Evolutionary conservation across 177 flowering plant species (phyloP), one percentile per base, ranked within the genome.

Genomic region (Vitis hybrid): DNA sequence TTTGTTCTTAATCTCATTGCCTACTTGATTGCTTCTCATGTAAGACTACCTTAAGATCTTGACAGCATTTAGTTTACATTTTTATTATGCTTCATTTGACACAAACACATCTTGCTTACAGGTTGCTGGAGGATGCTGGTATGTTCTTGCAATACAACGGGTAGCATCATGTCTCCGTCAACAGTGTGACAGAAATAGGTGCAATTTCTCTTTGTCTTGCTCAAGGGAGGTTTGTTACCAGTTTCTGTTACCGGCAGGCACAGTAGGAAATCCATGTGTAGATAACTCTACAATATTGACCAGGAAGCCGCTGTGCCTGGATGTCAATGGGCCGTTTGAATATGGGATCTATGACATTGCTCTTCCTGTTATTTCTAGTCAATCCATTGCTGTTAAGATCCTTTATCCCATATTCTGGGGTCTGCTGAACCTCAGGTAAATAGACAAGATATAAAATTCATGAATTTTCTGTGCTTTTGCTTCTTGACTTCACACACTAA

Each of bases 81-180:
- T 26, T 14, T 29, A 8, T 15, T 39, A 16, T 8, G n/a, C 8
- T 64, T 2, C 10, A 2, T 26, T 63, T 15, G 7, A 21, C 45
- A 53, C 10, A 26, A 26, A 26, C 29, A 14, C 16, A 12, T 19
- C n/a, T 63, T 15, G 9, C 26, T 21, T 62, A 10, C 75, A 94
- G 99, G 99, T 91, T 60, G 98, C 94, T 1, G 99, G 99, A 22
- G 99, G 98, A 16, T 95, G 99, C 72, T 95, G 99, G 99, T 95
- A 95, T 56, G 90, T 90, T 16, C 92, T 95, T 45, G 96, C 98
- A 1, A 93, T 93, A 66, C 98, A 95, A 53, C 83, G 98, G 0
- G 94, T 93, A 1, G 91, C 91, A 1, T 85, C 93, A 0, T 95
- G 99, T 80, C 84, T 95, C 8, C 62, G 75, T 71, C 85, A 86